Conservation (phyloP, 73 alveolate genomes). For the Paramecium caudatum region DNA sequence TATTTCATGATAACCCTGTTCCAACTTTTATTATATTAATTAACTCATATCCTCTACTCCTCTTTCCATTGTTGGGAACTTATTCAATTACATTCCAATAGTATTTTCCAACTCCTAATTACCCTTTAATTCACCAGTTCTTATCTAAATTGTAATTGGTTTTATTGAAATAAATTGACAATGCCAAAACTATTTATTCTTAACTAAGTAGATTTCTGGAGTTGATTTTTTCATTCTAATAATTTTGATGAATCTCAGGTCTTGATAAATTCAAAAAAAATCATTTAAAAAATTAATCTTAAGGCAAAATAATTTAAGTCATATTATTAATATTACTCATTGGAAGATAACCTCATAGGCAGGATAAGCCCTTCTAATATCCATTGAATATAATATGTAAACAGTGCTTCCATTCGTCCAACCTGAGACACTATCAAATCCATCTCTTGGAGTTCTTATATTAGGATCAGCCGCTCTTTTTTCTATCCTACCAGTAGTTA, state of each 20-base stretch:
- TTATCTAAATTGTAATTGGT: slow-evolving; percentile 14
- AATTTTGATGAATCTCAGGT: too few relatives aligned
- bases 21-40: neutral
- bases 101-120: neutral
- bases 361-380: slow-evolving; percentile 38
- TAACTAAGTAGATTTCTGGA: slow-evolving; percentile 17
- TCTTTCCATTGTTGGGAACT: neutral
- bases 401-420: neutral
- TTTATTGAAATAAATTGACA: neutral
- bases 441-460: neutral
- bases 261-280: too few relatives aligned
- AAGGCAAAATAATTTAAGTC: too few relatives aligned
- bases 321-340: too few relatives aligned
- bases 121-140: neutral
- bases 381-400: neutral
- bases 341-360: neutral
- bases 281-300: too few relatives aligned
- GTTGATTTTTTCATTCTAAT: neutral
- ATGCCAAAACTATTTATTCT: slow-evolving; percentile 44
- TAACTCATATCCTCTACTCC: slow-evolving; percentile 27
- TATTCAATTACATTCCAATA: neutral
- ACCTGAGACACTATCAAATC: slow-evolving; percentile 18
- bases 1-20: slow-evolving; percentile 25
- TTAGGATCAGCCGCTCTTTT: neutral
- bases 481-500: neutral